A percentile compares a stretch with the other conserved stretches of the same genome.
These are phyloP conservation scores for Globisporangium spiculum DNA, from an alignment of 352 stramenopile genomes.

Conservation along the genomic window DNA sequence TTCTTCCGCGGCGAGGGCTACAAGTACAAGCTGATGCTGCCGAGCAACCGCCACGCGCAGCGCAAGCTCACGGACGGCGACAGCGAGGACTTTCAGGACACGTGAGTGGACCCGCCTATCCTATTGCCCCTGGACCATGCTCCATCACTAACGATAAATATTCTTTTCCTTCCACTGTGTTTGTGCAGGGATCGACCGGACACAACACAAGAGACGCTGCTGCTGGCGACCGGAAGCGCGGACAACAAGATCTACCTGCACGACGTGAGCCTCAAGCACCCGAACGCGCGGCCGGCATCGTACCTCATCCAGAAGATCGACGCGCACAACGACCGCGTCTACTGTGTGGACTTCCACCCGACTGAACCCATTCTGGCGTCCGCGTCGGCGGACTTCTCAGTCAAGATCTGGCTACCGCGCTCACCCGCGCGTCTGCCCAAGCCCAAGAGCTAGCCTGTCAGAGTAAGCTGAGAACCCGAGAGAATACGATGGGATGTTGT, in stretches of 20 bases:
- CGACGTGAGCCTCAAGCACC: slow-evolving; percentile 67
- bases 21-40: slow-evolving; percentile 81
- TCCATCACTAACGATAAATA: not conserved
- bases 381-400: slow-evolving; percentile 79
- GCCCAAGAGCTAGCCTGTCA: slow-evolving; percentile 40
- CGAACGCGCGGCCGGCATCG: slow-evolving; percentile 41
- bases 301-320: slow-evolving; percentile 84
- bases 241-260: slow-evolving; percentile 89
- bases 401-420: slow-evolving; percentile 87
- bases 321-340: slow-evolving; percentile 85
- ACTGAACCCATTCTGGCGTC: slow-evolving; percentile 83
- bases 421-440: slow-evolving; percentile 54
- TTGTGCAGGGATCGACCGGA: slow-evolving; percentile 34
- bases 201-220: slow-evolving; percentile 57
- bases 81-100: slow-evolving; percentile 62
- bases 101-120: slow-evolving; percentile 12
- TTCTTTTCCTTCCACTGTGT: not conserved
- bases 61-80: slow-evolving; percentile 83
- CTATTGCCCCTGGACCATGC: not conserved
- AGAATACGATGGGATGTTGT: not conserved
- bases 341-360: slow-evolving; percentile 87
- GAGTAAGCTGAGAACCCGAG: not conserved
- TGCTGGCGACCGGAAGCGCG: slow-evolving; percentile 83
- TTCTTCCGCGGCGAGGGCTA: slow-evolving; percentile 87
- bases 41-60: slow-evolving; percentile 42